Evolutionary conservation across 2,329 filamentous ascomycete genomes (phyloP).

Genomic region (Fusarium graminum): DNA sequence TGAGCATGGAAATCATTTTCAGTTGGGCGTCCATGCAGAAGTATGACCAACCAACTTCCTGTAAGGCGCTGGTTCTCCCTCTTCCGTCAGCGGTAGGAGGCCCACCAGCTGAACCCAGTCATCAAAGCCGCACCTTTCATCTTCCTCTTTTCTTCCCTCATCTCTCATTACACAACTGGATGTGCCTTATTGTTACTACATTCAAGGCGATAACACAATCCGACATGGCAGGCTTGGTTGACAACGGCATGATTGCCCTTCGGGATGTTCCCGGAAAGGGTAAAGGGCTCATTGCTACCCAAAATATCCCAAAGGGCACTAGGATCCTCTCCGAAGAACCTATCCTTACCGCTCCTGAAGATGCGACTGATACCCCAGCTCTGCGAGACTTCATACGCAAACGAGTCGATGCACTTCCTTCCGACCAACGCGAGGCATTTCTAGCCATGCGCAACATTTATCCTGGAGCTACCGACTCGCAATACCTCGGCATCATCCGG

Average conservation of each 20-base stretch:
- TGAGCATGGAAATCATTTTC: neutral
- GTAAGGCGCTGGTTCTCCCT: neutral
- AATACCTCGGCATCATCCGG: neutral
- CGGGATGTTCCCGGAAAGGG: neutral
- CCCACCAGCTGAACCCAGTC: neutral
- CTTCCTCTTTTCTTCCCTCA: neutral
- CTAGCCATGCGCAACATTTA: neutral
- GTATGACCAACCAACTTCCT: neutral
- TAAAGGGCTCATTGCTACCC: neutral
- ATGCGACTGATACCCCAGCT: neutral
- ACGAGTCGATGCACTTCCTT: neutral
- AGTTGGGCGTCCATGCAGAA: neutral
- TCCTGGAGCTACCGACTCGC: neutral
- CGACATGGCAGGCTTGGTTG: neutral
- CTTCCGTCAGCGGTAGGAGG: neutral
- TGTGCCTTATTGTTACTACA: neutral
- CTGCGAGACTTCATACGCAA: neutral
- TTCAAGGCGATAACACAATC: fast-evolving
- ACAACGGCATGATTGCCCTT: neutral
- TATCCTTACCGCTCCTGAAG: neutral
- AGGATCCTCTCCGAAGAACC: neutral
- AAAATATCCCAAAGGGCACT: neutral
- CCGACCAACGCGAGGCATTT: neutral
- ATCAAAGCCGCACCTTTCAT: neutral
- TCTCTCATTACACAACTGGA: neutral